Conservation (phyloP, 176 grass and related monocot species). For the Rhynchospora tenuis region DNA sequence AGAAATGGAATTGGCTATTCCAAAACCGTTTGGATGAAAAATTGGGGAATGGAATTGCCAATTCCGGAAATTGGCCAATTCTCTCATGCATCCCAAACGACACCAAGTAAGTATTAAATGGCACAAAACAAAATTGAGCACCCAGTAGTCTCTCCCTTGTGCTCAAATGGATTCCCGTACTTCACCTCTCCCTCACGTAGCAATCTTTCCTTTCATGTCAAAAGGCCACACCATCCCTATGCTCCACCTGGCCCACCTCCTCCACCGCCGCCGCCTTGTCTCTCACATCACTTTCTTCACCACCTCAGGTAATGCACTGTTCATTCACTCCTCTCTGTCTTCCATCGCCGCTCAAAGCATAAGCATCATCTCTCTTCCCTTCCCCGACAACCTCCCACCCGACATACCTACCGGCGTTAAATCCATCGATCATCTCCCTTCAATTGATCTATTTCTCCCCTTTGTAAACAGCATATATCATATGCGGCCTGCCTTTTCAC, state of each 20-base stretch:
- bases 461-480: background rate
- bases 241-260: conserved; percentile 43
- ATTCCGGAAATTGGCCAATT: too few relatives aligned
- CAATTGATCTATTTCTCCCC: conserved; percentile 9
- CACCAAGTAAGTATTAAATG: background rate
- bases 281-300: conserved; percentile 40
- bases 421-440: conserved; percentile 39
- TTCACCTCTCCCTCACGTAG: conserved; percentile 33
- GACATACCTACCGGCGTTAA: conserved; percentile 37
- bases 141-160: background rate
- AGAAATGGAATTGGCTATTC: too few relatives aligned
- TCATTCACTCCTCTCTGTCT: conserved; percentile 39
- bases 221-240: conserved; percentile 68
- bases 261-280: conserved; percentile 34
- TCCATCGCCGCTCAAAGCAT: background rate
- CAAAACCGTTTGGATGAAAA: too few relatives aligned
- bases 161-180: background rate
- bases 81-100: too few relatives aligned
- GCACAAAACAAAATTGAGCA: background rate
- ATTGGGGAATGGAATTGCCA: too few relatives aligned
- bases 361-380: conserved; percentile 37
- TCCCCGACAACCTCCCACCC: conserved; percentile 16
- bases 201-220: conserved; percentile 61
- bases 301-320: conserved; percentile 39
- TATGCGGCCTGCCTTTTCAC: conserved; percentile 24